Base-by-base conservation (phyloP, 768 basidiomycete species). In the Tylopilus cervinicoccineus region DNA sequence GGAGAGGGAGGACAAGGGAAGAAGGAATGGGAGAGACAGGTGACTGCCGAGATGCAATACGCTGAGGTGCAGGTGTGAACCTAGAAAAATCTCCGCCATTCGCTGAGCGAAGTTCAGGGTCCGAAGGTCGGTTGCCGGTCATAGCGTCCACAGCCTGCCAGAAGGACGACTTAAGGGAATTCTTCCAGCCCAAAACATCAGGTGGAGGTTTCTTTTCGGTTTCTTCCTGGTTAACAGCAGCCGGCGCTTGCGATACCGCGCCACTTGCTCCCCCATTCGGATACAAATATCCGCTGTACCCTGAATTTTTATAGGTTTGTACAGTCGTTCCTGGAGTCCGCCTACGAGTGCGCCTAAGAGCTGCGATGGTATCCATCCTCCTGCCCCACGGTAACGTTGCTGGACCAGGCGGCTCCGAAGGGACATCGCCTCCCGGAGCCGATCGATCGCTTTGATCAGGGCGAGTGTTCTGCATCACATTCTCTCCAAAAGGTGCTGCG, bases 111-210 rank as follows among this genome's bases (percentile, higher is more conserved):
- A 37, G 20, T 20, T 43, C 50, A 34, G 23, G 8, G 17, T 48
- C 62, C 17, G 50, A 29, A n/a, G 69, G 54, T 23, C 76, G 54
- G 52, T 62, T 73, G n/a, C 73, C 68, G 33, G 76, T 72, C 42
- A 81, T 74, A 2, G 73, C 67, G 54, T 74, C 76, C 55, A 81
- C 72, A 6, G 76, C 77, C 45, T 71, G 70, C 43, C 74, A 70
- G 11, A 81, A 59, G 29, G 74, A 74, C 16, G 72, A 71, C 48
- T 62, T 71, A 54, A 79, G 42, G 20, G 71, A 67, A 16, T 65
- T 55, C 10, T 71, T 70, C 78, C 78, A 78, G 20, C 70, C 62
- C 7, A 69, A 39, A 14, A 45, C 20, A 23, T 59, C 71, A 4
- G 37, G 22, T 9, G 31, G 34, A 14, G 38, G 37, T 13, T 48